Evolutionary conservation across 1,139 yeast species (phyloP), one percentile per base, ranked within the genome.

Genomic region (Suhomyces yuchorum): DNA sequence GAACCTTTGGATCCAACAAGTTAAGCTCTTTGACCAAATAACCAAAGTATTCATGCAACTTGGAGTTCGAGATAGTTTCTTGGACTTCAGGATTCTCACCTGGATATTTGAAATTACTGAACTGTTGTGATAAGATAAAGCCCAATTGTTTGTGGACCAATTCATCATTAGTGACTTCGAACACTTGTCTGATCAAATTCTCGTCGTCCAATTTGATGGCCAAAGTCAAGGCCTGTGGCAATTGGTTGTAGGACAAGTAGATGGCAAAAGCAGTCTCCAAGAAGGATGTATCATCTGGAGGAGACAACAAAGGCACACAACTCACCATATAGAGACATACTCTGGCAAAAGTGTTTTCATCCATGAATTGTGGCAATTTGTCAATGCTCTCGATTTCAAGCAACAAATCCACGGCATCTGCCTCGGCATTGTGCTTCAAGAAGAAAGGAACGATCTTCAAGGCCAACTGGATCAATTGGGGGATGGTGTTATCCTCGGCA

Each of bases 321-420:
- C 96, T 88, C 37, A 90, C 92, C 86, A 93, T 86, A 67, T 93
- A 93, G 56, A 89, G 82, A 65, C 99, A 92, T 23, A 92, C 98
- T 66, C 99, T 83, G 44, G 84, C 84, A 65, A 78, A 92, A 5
- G 96, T 89, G 62, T 84, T 79, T 54, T 85, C 86, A 66, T 93
- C 99, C 49, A 92, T 96, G 67, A 80, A 89, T 56, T 84, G 82
- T 8, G 95, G 85, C 54, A 95, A 75, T 62, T 84, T 82, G 61
- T 89, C 96, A 59, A 93, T 87, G 48, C 84, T 77, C 69, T 93
- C 99, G 50, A 93, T 81, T 68, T 93, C 99, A 51, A 91, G 75
- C 56, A 95, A 76, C 58, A 93, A 75, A 70, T 93, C 99, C 26
- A 93, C 96, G 1, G 99, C 99, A 66, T 93, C 99, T 8, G 97